These are phyloP conservation scores for Vigna nakashimae DNA, from an alignment of 306 rosid species.

Conservation along the genomic window DNA sequence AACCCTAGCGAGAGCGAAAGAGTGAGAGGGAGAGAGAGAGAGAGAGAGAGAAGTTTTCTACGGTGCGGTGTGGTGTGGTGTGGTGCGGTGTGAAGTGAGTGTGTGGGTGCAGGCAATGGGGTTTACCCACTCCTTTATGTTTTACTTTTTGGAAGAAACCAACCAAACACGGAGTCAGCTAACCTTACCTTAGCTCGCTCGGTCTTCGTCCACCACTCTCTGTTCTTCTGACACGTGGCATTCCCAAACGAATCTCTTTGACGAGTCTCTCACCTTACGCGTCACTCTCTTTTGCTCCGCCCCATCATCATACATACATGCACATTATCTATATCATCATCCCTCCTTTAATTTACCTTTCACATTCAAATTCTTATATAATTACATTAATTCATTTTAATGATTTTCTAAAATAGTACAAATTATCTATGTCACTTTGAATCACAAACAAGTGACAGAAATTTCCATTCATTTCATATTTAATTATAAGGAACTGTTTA, in stretches of 20 bases:
- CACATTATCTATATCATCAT: no score
- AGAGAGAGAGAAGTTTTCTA: constrained; percentile 31
- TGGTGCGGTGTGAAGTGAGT: constrained; percentile 11
- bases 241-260: constrained; percentile 38
- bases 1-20: constrained; percentile 46
- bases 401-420: no score
- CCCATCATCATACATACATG: not conserved
- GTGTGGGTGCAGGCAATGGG: constrained; percentile 17
- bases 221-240: constrained; percentile 58
- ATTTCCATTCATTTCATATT: not conserved
- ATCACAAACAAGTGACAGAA: no score
- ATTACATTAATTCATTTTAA: no score
- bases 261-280: constrained; percentile 45
- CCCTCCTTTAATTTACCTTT: no score
- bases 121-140: constrained; percentile 26
- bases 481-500: not conserved
- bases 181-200: constrained; percentile 23
- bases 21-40: constrained; percentile 42
- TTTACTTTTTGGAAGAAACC: constrained; percentile 37
- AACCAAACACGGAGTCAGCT: constrained; percentile 33
- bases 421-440: no score
- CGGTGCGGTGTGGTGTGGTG: constrained; percentile 20
- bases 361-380: no score
- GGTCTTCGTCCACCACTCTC: constrained; percentile 49
- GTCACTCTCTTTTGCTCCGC: not conserved